A percentile compares a stretch with the other conserved stretches of the same genome.
phyloP scores from a whole-genome alignment of 768 basidiomycete species.

The Suillus subluteus region DNA sequence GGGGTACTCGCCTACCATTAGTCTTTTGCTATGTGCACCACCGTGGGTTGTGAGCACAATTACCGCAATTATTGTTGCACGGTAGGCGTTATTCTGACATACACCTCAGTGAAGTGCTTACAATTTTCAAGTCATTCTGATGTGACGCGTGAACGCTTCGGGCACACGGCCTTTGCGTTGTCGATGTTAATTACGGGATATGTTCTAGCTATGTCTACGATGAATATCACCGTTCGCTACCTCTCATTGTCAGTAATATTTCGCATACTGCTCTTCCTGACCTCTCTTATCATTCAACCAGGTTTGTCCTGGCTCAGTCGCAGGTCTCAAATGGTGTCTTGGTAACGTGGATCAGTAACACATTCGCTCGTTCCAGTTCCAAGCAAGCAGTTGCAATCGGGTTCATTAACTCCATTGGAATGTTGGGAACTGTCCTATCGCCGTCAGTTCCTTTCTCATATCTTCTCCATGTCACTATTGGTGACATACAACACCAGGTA shows the following conservation, averaged over 20 bases:
- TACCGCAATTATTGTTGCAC: slow-evolving; percentile 29
- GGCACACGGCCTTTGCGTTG: slow-evolving; percentile 59
- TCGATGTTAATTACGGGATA: slow-evolving; percentile 64
- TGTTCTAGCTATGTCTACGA: slow-evolving; percentile 60
- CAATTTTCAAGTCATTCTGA: slow-evolving; percentile 62
- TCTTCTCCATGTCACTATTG: slow-evolving; percentile 9
- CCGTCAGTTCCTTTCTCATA: slow-evolving; percentile 13
- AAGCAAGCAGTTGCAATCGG: slow-evolving; percentile 59
- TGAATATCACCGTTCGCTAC: slow-evolving; percentile 62
- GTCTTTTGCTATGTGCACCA: slow-evolving; percentile 73
- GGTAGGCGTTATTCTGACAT: neutral
- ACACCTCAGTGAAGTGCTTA: slow-evolving; percentile 1
- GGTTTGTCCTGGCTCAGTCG: slow-evolving; percentile 72
- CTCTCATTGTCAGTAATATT: slow-evolving; percentile 51
- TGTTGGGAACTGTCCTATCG: slow-evolving; percentile 8
- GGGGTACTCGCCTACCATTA: slow-evolving; percentile 59
- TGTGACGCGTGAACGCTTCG: slow-evolving; percentile 64
- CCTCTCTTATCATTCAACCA: slow-evolving; percentile 25
- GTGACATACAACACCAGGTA: slow-evolving; percentile 40
- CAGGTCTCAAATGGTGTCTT: slow-evolving; percentile 70
- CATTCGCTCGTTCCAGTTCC: slow-evolving; percentile 71
- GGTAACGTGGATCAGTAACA: slow-evolving; percentile 48
- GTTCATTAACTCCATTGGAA: slow-evolving; percentile 8
- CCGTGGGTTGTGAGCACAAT: slow-evolving; percentile 47
- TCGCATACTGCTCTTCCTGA: slow-evolving; percentile 54